Evolutionary conservation across 2,329 filamentous ascomycete genomes (phyloP).

Genomic region (Nannizziopsis arthrosporioides): DNA sequence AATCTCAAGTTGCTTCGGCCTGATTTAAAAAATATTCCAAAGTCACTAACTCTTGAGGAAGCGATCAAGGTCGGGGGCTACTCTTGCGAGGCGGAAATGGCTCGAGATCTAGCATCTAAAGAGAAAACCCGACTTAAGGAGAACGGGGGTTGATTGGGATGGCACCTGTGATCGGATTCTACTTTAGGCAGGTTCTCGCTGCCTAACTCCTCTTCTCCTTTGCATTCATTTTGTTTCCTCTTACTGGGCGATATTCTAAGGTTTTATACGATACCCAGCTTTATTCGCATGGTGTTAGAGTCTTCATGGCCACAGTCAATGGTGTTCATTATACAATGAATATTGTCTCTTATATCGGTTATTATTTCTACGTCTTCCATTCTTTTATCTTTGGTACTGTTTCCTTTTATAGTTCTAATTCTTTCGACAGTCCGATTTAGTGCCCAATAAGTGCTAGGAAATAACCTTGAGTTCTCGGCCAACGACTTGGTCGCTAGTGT

Average conservation of each 20-base stretch:
- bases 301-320: too few relatives aligned
- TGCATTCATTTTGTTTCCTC: neutral
- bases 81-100: slow-evolving; percentile 24
- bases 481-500: neutral
- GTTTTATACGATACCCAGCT: too few relatives aligned
- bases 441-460: neutral
- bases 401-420: too few relatives aligned
- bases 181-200: neutral
- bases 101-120: slow-evolving; percentile 20
- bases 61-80: slow-evolving; percentile 26
- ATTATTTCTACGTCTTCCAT: too few relatives aligned
- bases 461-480: neutral
- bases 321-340: too few relatives aligned
- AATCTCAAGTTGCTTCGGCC: slow-evolving; percentile 24
- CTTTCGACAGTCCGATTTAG: too few relatives aligned
- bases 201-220: too few relatives aligned
- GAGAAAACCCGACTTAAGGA: slow-evolving; percentile 9
- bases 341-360: too few relatives aligned
- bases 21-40: slow-evolving; percentile 21
- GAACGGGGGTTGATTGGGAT: neutral
- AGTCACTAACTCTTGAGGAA: slow-evolving; percentile 21
- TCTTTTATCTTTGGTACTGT: too few relatives aligned
- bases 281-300: too few relatives aligned
- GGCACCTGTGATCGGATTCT: neutral
- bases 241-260: neutral